Evolutionary conservation across 2,329 filamentous ascomycete genomes (phyloP), one percentile per base, ranked within the genome.

Genomic region (Rutstroemia sydowiana): DNA sequence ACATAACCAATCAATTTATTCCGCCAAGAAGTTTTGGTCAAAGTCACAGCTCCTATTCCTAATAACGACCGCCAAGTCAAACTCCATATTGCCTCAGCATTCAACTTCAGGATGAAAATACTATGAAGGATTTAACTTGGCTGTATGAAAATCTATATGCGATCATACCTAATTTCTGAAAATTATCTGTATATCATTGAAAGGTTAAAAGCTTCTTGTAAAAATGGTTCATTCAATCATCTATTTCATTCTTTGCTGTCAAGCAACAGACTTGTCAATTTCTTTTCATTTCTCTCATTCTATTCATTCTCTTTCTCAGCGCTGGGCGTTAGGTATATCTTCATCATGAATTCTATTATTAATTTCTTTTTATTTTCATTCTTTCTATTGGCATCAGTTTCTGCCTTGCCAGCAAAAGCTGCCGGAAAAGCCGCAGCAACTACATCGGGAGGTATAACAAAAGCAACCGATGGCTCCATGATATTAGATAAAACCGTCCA

Each of bases 401-500:
- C n/a, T n/a, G n/a, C n/a, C n/a, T n/a, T n/a, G n/a, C n/a, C 48
- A 11, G 18, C 48, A 20, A 30, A 48, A 10, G 55, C 53, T 18
- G 44, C 46, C 2, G 42, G n/a, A n/a, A n/a, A n/a, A n/a, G n/a
- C n/a, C n/a, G n/a, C n/a, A n/a, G n/a, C n/a, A n/a, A n/a, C n/a
- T n/a, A n/a, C 57, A 5, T 44, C 58, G 23, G 48, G 52, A 2
- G 45, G 45, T 18, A 49, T 61, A 16, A 54, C 60, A 1, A 53
- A 31, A 30, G 76, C 77, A 2, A 73, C 73, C 0, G 77, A 81
- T 63, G 77, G 77, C 4, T 76, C 74, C 2, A 76, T 66, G 36
- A 80, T 80, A 34, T 61, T 82, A 21, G 77, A 82, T 59, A 73
- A 71, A 50, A 80, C 74, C 2, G 75, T 73, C 3, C 71, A 68